Base-by-base conservation (phyloP, 2,329 filamentous ascomycete species). In the Aspergillus sojae region DNA sequence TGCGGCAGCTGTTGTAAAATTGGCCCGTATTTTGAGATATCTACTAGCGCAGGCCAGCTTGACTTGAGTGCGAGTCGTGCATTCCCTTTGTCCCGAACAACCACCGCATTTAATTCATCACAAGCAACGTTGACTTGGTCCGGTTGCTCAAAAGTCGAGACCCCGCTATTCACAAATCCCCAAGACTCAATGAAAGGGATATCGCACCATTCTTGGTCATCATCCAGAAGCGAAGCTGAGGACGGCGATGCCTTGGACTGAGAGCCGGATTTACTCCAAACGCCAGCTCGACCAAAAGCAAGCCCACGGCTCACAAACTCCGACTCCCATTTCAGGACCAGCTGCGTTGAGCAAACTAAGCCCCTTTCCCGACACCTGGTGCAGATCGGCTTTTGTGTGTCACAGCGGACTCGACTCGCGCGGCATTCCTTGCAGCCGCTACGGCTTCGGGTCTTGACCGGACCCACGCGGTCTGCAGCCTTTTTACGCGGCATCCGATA, bases 211-310 rank as follows among this genome's bases (percentile, higher is more conserved):
- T 72, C 63, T 26, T 69, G 69, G 39, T 72, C 69, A 41, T 70
- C 65, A 1, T 61, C 48, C n/a, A 65, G 58, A 14, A 60, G 43
- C n/a, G 64, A 67, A 19, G 64, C 57, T 30, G 65, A 66, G 36
- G 66, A 36, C 55, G 71, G 36, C 52, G 67, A 62, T 57, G 66
- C 57, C 64, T 67, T 68, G 36, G 63, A 67, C 36, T 62, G 62
- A 43, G 60, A 34, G 23, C 66, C 65, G 14, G 64, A 59, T 64
- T 78, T 78, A 61, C 69, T 78, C 79, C 80, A 81, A 41, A 80
- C 74, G 41, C 80, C 79, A 28, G 77, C 70, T 58, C 79, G 72
- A 5, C 80, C 80, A 69, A 81, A 81, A 5, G 80, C 79, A 58
- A 79, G 66, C 12, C 79, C 80, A 10, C 77, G 77, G 58, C 72